These are phyloP conservation scores for Tulasnella sp. DNA, from an alignment of 768 basidiomycete genomes.

Conservation along the genomic window DNA sequence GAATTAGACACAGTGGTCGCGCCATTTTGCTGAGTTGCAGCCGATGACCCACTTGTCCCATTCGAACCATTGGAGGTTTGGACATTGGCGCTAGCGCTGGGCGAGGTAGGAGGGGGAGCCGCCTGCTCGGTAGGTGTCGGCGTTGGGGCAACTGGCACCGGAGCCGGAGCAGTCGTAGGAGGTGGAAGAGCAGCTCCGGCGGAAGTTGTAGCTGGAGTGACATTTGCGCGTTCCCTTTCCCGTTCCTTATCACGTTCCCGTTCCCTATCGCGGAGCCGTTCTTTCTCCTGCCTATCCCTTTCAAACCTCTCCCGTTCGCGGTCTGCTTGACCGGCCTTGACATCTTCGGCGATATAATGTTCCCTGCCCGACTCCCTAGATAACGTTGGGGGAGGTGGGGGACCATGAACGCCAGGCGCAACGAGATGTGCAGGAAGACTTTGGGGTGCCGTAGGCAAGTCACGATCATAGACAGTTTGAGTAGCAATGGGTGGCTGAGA, in stretches of 20 bases:
- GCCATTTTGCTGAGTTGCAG: not conserved
- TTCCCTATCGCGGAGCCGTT: slow-evolving; percentile 17
- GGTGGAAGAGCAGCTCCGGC: slow-evolving; percentile 9
- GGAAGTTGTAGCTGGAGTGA: not conserved
- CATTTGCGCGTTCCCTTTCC: not conserved
- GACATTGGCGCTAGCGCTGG: not conserved
- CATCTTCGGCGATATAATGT: slow-evolving; percentile 7
- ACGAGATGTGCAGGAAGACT: not conserved
- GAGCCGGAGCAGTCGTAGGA: not conserved
- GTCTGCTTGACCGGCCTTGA: slow-evolving; percentile 11
- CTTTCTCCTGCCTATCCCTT: slow-evolving; percentile 24
- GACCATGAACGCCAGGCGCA: not conserved
- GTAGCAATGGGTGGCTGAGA: not conserved
- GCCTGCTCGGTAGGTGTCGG: slow-evolving; percentile 9
- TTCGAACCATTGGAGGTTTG: not conserved
- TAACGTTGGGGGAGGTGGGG: not conserved
- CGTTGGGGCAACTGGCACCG: slow-evolving; percentile 2
- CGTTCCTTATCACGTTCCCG: not conserved
- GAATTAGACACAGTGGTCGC: not conserved
- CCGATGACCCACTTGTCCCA: not conserved
- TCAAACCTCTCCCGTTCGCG: slow-evolving; percentile 23
- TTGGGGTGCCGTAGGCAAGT: slow-evolving; percentile 9
- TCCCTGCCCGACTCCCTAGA: not conserved
- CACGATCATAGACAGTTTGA: slow-evolving; percentile 21
- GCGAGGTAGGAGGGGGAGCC: not conserved